phyloP scores from a whole-genome alignment of 2,329 filamentous ascomycete species.

The Camillea tinctor region DNA sequence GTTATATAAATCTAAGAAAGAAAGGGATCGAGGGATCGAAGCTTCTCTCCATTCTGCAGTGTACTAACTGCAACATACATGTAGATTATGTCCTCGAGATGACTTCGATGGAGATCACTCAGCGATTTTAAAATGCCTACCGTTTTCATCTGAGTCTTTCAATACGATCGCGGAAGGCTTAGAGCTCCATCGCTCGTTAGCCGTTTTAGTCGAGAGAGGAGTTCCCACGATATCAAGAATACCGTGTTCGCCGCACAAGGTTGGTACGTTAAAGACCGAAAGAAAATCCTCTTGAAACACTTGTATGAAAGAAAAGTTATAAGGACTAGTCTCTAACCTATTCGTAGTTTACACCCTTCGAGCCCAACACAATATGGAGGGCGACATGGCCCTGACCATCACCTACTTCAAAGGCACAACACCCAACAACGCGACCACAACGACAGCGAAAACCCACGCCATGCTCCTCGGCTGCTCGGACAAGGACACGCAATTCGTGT shows the following conservation, averaged over 20 bases:
- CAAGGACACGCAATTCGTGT: neutral
- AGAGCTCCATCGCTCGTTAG: neutral
- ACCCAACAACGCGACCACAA: too few species aligned
- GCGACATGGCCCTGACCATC: neutral
- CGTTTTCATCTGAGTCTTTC: neutral
- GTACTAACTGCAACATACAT: neutral
- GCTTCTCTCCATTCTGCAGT: neutral
- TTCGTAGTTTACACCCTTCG: neutral
- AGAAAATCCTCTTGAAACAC: neutral
- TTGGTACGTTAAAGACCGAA: neutral
- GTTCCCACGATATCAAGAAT: neutral
- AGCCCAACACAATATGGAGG: neutral
- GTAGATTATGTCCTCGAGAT: neutral
- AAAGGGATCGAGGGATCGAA: neutral
- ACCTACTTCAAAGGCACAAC: neutral
- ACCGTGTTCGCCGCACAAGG: neutral
- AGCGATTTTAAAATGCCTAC: neutral
- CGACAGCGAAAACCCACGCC: neutral
- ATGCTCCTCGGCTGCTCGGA: neutral
- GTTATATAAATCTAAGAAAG: neutral
- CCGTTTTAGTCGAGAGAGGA: neutral
- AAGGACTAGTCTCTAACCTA: neutral
- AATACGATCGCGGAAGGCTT: neutral
- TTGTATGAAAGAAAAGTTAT: neutral
- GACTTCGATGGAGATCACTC: neutral